Conservation (phyloP, 352 stramenopile genomes). For the Phytopythium helicoides region DNA sequence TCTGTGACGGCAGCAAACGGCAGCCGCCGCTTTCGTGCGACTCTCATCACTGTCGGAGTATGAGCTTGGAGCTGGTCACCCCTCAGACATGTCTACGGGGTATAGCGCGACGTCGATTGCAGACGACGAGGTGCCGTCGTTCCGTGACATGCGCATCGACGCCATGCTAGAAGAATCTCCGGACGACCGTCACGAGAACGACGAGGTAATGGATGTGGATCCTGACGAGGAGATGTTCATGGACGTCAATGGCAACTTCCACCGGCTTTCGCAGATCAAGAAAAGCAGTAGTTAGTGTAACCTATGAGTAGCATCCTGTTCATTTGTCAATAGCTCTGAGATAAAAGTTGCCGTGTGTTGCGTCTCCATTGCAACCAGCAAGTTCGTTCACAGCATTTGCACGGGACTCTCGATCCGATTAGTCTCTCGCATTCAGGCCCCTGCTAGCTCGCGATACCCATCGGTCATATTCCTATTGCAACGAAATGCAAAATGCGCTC, state of each 20-base stretch:
- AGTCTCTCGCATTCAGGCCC: too few relatives aligned
- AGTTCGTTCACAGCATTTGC: too few relatives aligned
- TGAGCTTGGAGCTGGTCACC: constrained; percentile 27
- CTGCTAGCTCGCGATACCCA: too few relatives aligned
- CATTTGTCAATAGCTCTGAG: too few relatives aligned
- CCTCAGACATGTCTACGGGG: constrained; percentile 36
- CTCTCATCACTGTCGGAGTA: constrained; percentile 71
- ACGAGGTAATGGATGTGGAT: constrained; percentile 22
- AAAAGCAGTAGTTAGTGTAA: constrained; percentile 9
- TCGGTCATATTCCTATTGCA: too few relatives aligned
- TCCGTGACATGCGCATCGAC: constrained; percentile 40
- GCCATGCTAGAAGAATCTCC: constrained; percentile 51
- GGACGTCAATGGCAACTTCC: constrained; percentile 7
- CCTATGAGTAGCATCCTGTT: too few relatives aligned
- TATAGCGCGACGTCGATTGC: constrained; percentile 29
- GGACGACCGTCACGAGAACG: constrained; percentile 22
- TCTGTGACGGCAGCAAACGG: constrained; percentile 19
- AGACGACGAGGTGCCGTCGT: constrained; percentile 42
- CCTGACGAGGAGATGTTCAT: constrained; percentile 16
- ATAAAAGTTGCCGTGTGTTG: too few relatives aligned
- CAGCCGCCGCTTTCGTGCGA: constrained; percentile 33
- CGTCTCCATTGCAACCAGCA: too few relatives aligned
- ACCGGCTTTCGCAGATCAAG: constrained; percentile 8
- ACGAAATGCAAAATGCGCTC: too few relatives aligned
- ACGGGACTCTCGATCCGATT: too few relatives aligned